Percentiles rank a stretch among this genome's conserved stretches.
Evolutionary conservation across 2,329 filamentous ascomycete genomes (phyloP).

Genomic region (Colletotrichum musae): DNA sequence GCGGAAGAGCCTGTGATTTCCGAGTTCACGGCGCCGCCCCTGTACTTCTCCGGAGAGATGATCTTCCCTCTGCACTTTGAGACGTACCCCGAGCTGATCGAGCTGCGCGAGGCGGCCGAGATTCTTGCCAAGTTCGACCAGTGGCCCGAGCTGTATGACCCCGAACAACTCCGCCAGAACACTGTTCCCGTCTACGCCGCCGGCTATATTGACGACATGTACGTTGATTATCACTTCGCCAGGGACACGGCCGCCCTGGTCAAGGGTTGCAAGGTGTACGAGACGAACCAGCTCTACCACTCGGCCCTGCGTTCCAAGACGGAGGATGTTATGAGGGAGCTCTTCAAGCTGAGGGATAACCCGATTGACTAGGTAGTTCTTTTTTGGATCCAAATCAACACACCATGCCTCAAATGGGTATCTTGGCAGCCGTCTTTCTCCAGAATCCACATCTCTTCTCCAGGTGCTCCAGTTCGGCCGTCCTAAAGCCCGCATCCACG

Average conservation of each 20-base stretch:
- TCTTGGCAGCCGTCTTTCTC: slow-evolving; percentile 59
- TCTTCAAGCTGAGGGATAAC: slow-evolving; percentile 84
- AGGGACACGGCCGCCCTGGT: slow-evolving; percentile 82
- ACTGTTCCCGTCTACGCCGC: slow-evolving; percentile 89
- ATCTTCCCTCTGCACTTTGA: slow-evolving; percentile 89
- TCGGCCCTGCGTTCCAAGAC: slow-evolving; percentile 81
- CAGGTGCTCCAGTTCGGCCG: slow-evolving; percentile 55
- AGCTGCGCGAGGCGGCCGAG: slow-evolving; percentile 78
- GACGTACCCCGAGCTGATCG: slow-evolving; percentile 81
- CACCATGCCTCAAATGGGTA: slow-evolving; percentile 58
- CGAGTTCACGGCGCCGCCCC: slow-evolving; percentile 59
- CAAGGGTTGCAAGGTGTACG: slow-evolving; percentile 82
- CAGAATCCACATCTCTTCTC: slow-evolving; percentile 68
- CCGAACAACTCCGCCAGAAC: slow-evolving; percentile 80
- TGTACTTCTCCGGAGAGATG: slow-evolving; percentile 95
- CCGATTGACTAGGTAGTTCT: slow-evolving; percentile 62
- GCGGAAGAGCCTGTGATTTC: slow-evolving; percentile 48
- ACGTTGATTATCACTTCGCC: slow-evolving; percentile 84
- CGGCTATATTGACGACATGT: slow-evolving; percentile 91
- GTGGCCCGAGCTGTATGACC: slow-evolving; percentile 85
- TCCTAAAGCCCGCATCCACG: slow-evolving; percentile 58
- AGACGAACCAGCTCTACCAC: slow-evolving; percentile 91
- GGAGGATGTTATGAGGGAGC: slow-evolving; percentile 81
- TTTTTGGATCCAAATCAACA: slow-evolving; percentile 1
- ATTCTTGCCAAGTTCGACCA: slow-evolving; percentile 76